Evolutionary conservation across 768 basidiomycete genomes (phyloP), one percentile per base, ranked within the genome.

Genomic region (Suillus sp.): DNA sequence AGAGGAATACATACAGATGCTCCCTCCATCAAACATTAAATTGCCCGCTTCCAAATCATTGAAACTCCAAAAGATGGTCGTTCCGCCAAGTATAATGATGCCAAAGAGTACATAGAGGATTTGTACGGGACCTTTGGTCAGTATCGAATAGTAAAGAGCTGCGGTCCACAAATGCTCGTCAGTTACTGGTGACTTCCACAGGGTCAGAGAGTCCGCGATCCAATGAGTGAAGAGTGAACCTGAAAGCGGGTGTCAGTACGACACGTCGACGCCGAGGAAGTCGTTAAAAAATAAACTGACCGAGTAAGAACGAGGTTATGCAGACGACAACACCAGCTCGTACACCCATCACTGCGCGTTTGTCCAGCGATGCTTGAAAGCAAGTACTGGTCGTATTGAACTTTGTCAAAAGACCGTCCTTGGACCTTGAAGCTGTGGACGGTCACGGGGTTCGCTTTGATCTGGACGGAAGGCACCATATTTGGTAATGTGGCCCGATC

Each of bases 21-120:
- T 93, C 58, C 90, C 93, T 30, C 93, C 92, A 70, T 95, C 93
- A 68, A 95, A 95, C 92, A 95, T 93, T 71, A 95, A 80, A 74
- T 95, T 94, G 37, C 87, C 90, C 2, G 92, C 92, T 66, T 85
- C 78, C 9, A 90, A 85, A 65, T 94, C 91, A 38, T 85, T 80
- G 65, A 93, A 79, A 74, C 91, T 93, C 87, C 88, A 91, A 30
- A 92, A 78, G 57, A 93, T 86, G 53, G 89, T 90, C 35, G 80
- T 74, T 2, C 79, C 89, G 4, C 92, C 92, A 37, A 88, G 75
- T 6, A 79, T 42, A 35, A 86, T 82, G 47, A 92, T 75, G 20
- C 78, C 78, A n/a, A 76, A 79, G 53, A 91, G 80, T 57, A 87
- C 70, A 65, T 87, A 90, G 60, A 84, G 78, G 59, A 86, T 78